These are phyloP conservation scores for Paulownia fortunei DNA, from an alignment of 257 asterid genomes.

Conservation along the genomic window DNA sequence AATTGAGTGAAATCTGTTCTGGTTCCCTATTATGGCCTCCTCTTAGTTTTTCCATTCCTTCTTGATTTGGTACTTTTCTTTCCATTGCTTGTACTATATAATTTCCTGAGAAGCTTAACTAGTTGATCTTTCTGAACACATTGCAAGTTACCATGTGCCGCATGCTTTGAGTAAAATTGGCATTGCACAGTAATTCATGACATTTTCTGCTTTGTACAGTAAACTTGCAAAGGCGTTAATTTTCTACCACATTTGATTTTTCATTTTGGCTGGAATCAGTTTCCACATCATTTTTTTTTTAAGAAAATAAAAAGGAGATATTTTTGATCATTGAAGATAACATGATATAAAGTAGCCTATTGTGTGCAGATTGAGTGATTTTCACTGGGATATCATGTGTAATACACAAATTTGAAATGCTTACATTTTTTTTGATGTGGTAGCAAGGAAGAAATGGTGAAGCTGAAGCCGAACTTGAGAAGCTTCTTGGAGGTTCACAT, in stretches of 20 bases:
- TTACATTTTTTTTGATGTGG: slow-evolving; percentile 1
- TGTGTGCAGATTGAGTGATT: slow-evolving; percentile 2
- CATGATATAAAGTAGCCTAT: neutral
- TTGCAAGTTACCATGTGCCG: neutral
- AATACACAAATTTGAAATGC: slow-evolving; percentile 5
- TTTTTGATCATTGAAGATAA: neutral
- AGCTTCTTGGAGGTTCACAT: slow-evolving; percentile 77
- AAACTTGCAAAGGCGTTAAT: neutral
- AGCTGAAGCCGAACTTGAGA: slow-evolving; percentile 83
- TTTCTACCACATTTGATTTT: neutral
- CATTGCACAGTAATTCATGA: neutral
- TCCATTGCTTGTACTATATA: neutral
- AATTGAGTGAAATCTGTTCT: neutral
- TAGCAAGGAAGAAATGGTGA: slow-evolving; percentile 83
- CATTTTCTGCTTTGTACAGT: neutral
- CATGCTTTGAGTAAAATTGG: neutral
- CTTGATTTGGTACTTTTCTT: neutral
- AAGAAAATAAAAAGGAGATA: too few relatives aligned
- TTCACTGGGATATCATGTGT: neutral
- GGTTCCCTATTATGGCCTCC: neutral
- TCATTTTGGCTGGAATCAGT: slow-evolving; percentile 2
- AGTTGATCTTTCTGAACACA: neutral
- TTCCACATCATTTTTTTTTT: neutral
- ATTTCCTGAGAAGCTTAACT: slow-evolving; percentile 8
- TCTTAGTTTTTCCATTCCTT: neutral